Conservation (phyloP, 2,329 filamentous ascomycete species). For the Orbilia oligospora region DNA sequence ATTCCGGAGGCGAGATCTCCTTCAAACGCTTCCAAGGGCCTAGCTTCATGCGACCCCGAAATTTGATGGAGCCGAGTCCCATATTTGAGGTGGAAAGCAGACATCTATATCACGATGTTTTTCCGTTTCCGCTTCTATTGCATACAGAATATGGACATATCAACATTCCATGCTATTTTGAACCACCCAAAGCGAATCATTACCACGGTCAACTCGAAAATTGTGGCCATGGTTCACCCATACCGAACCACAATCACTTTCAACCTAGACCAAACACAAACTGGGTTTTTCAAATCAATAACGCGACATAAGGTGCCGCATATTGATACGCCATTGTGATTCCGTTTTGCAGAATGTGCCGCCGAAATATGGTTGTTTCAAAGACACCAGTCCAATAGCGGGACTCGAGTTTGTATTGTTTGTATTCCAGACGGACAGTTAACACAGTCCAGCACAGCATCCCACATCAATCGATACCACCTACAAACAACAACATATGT, state of each 20-base stretch:
- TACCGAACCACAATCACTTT: background rate
- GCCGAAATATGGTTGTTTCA: background rate
- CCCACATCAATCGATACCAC: background rate
- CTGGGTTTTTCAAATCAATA: background rate
- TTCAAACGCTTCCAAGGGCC: constrained; percentile 41
- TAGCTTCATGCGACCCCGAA: constrained; percentile 4
- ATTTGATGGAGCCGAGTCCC: background rate
- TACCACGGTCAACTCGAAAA: background rate
- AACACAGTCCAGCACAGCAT: background rate
- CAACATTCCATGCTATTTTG: background rate
- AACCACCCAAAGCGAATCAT: no score
- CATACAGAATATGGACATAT: background rate
- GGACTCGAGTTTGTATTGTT: background rate
- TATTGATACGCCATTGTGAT: constrained; percentile 13
- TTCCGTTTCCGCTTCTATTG: background rate
- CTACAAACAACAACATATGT: no score
- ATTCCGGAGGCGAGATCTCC: constrained; percentile 55
- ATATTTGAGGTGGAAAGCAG: background rate
- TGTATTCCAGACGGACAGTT: background rate
- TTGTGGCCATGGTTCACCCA: constrained; percentile 1
- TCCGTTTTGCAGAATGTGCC: background rate
- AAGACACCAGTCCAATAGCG: background rate
- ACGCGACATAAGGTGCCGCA: constrained; percentile 17
- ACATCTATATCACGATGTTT: background rate
- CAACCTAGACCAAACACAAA: background rate